Conservation (phyloP, 768 basidiomycete genomes). For the Mycena epipterygia region DNA sequence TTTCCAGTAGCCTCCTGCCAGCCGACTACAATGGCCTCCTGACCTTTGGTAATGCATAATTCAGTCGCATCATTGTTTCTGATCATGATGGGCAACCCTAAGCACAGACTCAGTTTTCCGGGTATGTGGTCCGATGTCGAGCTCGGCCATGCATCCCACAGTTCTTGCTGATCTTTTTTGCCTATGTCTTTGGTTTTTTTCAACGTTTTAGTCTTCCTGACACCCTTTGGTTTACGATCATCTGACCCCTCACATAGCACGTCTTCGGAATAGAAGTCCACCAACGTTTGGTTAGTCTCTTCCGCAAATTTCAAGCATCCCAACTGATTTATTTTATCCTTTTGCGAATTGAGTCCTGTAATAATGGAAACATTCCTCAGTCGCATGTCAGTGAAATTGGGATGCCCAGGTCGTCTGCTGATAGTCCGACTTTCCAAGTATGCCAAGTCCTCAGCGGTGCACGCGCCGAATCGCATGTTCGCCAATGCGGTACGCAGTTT, state of each 20-base stretch:
- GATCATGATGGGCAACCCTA: constrained; percentile 52
- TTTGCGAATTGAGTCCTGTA: no score
- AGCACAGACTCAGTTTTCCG: constrained; percentile 44
- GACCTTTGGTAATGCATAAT: constrained; percentile 51
- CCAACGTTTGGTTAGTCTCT: no score
- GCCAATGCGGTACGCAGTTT: constrained; percentile 46
- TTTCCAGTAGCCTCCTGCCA: constrained; percentile 40
- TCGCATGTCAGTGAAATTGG: no score
- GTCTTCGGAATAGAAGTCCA: constrained; percentile 30
- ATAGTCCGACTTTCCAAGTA: constrained; percentile 47
- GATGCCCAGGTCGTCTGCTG: no score
- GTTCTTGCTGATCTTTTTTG: neutral
- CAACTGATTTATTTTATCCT: no score
- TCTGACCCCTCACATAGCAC: neutral
- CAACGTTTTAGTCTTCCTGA: neutral
- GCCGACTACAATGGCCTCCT: constrained; percentile 45
- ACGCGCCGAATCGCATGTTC: constrained; percentile 58
- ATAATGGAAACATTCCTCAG: no score
- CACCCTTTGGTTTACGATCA: neutral
- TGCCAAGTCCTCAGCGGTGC: constrained; percentile 52
- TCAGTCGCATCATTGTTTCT: constrained; percentile 49
- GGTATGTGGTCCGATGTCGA: constrained; percentile 37
- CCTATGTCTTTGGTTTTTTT: neutral
- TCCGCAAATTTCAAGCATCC: no score
- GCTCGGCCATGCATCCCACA: constrained; percentile 1